Evolutionary conservation across 805 yeast species (phyloP).

Genomic region (Blastobotrys americana): DNA sequence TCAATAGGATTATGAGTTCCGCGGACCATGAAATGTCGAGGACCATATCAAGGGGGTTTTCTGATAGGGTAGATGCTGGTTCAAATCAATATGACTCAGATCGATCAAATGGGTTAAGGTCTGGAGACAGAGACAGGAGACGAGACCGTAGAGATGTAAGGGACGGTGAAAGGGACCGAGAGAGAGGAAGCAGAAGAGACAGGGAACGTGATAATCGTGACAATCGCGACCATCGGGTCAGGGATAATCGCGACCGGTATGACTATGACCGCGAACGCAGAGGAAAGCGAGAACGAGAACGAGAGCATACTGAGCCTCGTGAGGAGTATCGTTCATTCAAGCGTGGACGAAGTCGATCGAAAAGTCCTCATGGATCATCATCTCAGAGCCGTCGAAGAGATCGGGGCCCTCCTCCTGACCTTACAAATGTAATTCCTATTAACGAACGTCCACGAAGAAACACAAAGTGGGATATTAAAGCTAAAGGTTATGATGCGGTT

Average conservation of each 20-base stretch:
- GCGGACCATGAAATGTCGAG: no score
- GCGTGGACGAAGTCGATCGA: slow-evolving; percentile 12
- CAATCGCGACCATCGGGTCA: slow-evolving; percentile 14
- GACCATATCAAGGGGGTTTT: no score
- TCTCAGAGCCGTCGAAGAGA: slow-evolving; percentile 7
- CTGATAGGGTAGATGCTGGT: no score
- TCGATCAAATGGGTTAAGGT: no score
- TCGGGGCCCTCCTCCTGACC: slow-evolving; percentile 16
- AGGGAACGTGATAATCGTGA: slow-evolving; percentile 18
- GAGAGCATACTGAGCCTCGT: slow-evolving; percentile 1
- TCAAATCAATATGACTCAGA: no score
- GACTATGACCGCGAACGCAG: slow-evolving; percentile 15
- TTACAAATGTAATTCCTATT: slow-evolving; percentile 40
- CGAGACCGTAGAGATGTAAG: slow-evolving; percentile 16
- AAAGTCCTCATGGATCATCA: background rate
- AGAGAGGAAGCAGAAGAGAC: slow-evolving; percentile 17
- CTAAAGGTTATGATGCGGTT: slow-evolving; percentile 65
- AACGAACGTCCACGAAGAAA: slow-evolving; percentile 43
- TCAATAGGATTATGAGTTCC: no score
- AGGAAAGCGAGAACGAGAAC: slow-evolving; percentile 6
- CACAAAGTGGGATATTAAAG: slow-evolving; percentile 64
- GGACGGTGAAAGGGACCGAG: slow-evolving; percentile 16
- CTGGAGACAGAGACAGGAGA: slow-evolving; percentile 1
- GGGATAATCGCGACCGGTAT: slow-evolving; percentile 19
- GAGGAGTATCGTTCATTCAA: slow-evolving; percentile 2